These are phyloP conservation scores for Austroboletus niveus DNA, from an alignment of 1,284 basidiomycete genomes.

Conservation along the genomic window DNA sequence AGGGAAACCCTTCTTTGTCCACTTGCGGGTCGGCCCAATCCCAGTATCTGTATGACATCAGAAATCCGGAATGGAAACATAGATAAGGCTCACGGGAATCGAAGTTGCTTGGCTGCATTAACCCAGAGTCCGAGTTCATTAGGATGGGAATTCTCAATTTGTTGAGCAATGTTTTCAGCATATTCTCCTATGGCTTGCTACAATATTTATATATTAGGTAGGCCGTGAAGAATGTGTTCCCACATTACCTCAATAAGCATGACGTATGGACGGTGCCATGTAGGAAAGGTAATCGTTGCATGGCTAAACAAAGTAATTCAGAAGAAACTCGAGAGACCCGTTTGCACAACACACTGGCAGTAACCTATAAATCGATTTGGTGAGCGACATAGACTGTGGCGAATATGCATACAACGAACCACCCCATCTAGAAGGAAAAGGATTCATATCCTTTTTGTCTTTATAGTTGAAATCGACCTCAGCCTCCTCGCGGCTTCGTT, in stretches of 20 bases:
- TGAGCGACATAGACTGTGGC: background rate
- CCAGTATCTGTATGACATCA: conserved; percentile 20
- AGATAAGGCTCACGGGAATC: conserved; percentile 20
- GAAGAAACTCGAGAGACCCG: background rate
- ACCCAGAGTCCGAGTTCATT: conserved; percentile 19
- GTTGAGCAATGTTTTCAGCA: conserved; percentile 20
- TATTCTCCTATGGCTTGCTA: conserved; percentile 26
- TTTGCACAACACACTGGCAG: conserved; percentile 20
- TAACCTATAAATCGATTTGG: conserved; percentile 16
- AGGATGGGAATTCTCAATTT: conserved; percentile 19
- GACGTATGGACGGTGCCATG: conserved; percentile 30
- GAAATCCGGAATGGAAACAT: background rate
- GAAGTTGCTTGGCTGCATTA: conserved; percentile 15
- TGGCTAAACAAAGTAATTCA: conserved; percentile 12
- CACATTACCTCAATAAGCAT: conserved; percentile 23
- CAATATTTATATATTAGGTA: background rate
- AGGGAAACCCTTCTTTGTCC: conserved; percentile 18
- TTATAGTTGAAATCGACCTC: conserved; percentile 14
- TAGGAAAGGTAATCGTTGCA: conserved; percentile 18
- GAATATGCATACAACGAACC: conserved; percentile 7
- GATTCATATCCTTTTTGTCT: conserved; percentile 23
- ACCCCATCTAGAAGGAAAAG: conserved; percentile 24
- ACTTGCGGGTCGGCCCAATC: conserved; percentile 25
- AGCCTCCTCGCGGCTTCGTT: conserved; percentile 10
- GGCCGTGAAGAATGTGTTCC: background rate